Base-by-base conservation (phyloP, 371 early-diverging fungal genomes). In the Actinomucor elegans region DNA sequence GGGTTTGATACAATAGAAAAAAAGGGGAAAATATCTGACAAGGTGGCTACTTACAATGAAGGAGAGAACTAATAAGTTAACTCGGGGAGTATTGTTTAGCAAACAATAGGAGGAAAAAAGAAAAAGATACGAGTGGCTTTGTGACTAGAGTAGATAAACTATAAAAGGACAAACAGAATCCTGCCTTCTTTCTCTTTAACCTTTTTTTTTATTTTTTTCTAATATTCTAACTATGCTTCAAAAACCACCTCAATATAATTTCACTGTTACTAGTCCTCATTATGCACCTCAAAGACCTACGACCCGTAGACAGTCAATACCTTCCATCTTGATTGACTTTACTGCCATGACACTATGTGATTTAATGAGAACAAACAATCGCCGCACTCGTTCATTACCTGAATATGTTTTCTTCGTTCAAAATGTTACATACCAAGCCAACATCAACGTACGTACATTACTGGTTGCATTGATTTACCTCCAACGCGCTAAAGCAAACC, bases 391-490 rank as follows among this genome's bases (percentile, higher is more conserved):
- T 9, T 67, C 71, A 8, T 47, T 76, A 33, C 77, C 77, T 20
- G 77, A 73, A 50, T 60, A 71, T 4, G 63, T 76, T 4, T 76
- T 66, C 41, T 76, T 76, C 38, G 70, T 72, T 28, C 66, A 76
- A 43, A 76, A 72, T 48, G 57, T 76, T 21, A 70, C 71, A 2
- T 60, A 64, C 29, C 64, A 64, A 28, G 71, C 73, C 24, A 60
- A 66, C 11, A 68, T 73, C 55, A 68, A 73, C 32, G 54, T 48
- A 11, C 61, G 68, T 7, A 73, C 73, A 3, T 64, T 71, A 15
- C 54, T 77, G 11, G 71, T 77, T 0, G 74, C 77, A 21, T 52
- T 77, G 44, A 77, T 77, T 28, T 73, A 71, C 43, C 47, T 77
- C 6, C 55, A 73, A 41, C 63, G 74, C 21, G 74, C 72, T n/a